Evolutionary conservation across 2,329 filamentous ascomycete species (phyloP).

Genomic region (Diplodia corticola): DNA sequence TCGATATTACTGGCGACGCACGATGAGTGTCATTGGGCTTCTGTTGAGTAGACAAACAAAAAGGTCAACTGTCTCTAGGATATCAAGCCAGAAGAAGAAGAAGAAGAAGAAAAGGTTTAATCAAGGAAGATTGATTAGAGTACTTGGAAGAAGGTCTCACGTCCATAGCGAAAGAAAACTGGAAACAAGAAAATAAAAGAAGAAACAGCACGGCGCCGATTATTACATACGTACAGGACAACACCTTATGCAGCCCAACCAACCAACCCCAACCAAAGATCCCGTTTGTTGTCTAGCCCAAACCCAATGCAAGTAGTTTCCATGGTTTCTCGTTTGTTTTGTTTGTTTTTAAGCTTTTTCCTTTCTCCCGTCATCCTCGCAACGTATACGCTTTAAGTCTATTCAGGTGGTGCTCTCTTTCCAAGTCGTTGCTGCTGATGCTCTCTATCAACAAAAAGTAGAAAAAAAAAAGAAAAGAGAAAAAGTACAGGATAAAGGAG

Average conservation of each 20-base stretch:
- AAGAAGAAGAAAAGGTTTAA: neutral
- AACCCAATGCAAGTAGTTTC: neutral
- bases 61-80: no score
- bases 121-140: no score
- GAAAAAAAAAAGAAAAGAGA: conserved; percentile 15
- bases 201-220: neutral
- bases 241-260: neutral
- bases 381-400: neutral
- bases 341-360: neutral
- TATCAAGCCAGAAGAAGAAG: no score
- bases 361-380: no score
- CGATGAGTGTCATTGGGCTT: no score
- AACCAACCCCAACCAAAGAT: neutral
- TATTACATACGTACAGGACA: neutral
- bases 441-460: neutral
- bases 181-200: neutral
- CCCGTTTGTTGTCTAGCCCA: neutral
- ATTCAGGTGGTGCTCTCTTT: no score
- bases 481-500: no score
- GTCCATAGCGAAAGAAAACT: neutral
- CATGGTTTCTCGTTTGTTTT: neutral
- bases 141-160: neutral
- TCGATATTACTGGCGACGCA: no score
- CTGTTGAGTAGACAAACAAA: no score
- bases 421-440: neutral